Base-by-base conservation (phyloP, 139 green algal species). In the Zygnema circumcarinatum region DNA sequence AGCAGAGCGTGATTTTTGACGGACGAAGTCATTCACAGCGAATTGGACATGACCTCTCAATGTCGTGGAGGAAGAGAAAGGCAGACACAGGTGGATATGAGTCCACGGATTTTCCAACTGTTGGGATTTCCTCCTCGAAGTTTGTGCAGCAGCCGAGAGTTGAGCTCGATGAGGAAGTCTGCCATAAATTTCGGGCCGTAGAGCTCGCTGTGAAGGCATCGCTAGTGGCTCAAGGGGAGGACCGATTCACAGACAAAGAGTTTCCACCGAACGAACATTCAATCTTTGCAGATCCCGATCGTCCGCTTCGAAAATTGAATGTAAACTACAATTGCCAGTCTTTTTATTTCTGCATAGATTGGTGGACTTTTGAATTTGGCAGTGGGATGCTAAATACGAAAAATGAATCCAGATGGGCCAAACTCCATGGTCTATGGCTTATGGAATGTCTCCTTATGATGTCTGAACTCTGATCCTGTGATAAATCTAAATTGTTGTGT, bases 31-130 rank as follows among this genome's bases (percentile, higher is more conserved):
- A 78, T 40, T 40, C 36, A 41, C 7, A 53, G 11, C 7, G 16
- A 62, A 25, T 62, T 7, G 47, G 7, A 62, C 69, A 78, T 42
- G 69, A 39, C 16, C 7, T 42, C 36, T 78, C 35, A 41, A 78
- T 42, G 35, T 78, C 36, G 35, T 78, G 69, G 35, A 39, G 36
- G 69, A 53, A 39, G 69, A 78, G 69, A 53, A 42, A 78, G 16
- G 36, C 11, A 36, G 35, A 78, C 36, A 78, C 35, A 53, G 16
- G 11, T 42, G 11, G 16, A 3, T 38, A 76, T 16, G 68, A 52
- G 7, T 84, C 76, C 3, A 25, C 38, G 56, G 53, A 84, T 78
- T 3, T 62, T 25, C n/a, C n/a, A n/a, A 25, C 47, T 16, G 16
- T 62, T 25, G 47, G 47, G 47, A 16, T 62, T 62, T 62, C 47